Percentiles rank a stretch among this genome's conserved stretches.
Evolutionary conservation across 495 filamentous ascomycete species (phyloP).

Genomic region (Trichoderma gamsii): DNA sequence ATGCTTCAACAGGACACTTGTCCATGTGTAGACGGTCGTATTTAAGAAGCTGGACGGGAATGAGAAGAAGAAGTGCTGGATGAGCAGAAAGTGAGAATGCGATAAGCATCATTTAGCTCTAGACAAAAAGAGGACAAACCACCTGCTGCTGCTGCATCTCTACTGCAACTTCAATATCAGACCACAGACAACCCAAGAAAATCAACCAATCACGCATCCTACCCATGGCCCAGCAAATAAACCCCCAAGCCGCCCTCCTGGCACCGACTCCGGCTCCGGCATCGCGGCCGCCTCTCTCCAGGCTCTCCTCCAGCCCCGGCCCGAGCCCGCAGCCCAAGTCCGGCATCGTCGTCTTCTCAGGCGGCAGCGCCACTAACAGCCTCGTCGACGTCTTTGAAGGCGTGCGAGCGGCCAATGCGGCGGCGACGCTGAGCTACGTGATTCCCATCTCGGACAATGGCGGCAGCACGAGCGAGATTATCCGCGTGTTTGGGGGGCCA

Average conservation of each 20-base stretch:
- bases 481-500: slow-evolving; percentile 87
- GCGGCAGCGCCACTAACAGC: slow-evolving; percentile 88
- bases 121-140: no score
- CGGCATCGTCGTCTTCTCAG: slow-evolving; percentile 75
- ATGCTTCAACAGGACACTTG: slow-evolving; percentile 11
- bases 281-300: background rate
- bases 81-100: background rate
- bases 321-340: background rate
- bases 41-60: background rate
- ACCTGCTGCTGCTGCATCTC: no score
- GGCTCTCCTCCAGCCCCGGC: slow-evolving; percentile 47
- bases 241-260: background rate
- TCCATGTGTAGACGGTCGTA: background rate
- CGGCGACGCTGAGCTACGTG: slow-evolving; percentile 70
- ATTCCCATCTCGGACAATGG: slow-evolving; percentile 96
- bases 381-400: slow-evolving; percentile 84
- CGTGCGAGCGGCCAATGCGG: slow-evolving; percentile 57
- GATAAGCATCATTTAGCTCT: background rate
- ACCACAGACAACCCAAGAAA: no score
- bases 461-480: slow-evolving; percentile 83
- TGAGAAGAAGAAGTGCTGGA: background rate
- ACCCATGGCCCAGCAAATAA: no score
- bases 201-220: no score
- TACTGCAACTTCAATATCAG: no score
- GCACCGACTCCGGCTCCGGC: background rate